These are phyloP conservation scores for Fusarium decemcellulare DNA, from an alignment of 2,329 filamentous ascomycete genomes.

Conservation along the genomic window DNA sequence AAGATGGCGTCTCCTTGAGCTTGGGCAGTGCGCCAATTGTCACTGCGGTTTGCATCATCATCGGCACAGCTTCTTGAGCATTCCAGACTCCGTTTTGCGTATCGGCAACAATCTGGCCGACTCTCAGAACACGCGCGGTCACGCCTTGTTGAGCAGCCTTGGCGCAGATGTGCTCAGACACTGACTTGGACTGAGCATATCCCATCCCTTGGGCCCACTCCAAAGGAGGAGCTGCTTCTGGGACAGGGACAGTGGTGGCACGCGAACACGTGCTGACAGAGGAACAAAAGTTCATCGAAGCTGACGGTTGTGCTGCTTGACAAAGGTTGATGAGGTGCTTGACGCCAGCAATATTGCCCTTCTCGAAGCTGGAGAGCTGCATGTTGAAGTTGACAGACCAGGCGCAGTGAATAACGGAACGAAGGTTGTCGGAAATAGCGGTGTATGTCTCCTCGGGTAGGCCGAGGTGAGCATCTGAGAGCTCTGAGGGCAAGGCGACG, in stretches of 20 bases:
- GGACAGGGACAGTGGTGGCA: constrained; percentile 52
- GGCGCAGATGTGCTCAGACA: constrained; percentile 55
- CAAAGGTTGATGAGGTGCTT: constrained; percentile 9
- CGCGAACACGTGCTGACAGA: constrained; percentile 60
- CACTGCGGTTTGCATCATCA: constrained; percentile 63
- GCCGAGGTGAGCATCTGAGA: constrained; percentile 9
- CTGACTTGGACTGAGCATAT: constrained; percentile 58
- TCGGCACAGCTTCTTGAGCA: constrained; percentile 63
- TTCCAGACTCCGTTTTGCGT: constrained; percentile 64
- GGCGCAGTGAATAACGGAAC: constrained; percentile 64
- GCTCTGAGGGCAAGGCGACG: constrained; percentile 24
- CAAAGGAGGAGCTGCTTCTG: constrained; percentile 53
- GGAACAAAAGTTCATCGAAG: constrained; percentile 65
- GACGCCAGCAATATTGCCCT: constrained; percentile 61
- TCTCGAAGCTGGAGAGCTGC: constrained; percentile 63
- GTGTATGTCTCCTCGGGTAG: constrained; percentile 45
- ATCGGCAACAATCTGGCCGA: constrained; percentile 66
- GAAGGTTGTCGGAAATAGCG: constrained; percentile 51
- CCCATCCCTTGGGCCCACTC: constrained; percentile 59
- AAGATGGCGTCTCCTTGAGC: constrained; percentile 59
- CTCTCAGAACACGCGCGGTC: constrained; percentile 55
- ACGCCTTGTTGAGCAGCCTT: constrained; percentile 53
- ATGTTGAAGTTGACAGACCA: constrained; percentile 73
- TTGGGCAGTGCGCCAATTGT: constrained; percentile 62
- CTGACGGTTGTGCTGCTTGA: constrained; percentile 22